Base-by-base conservation (phyloP, 495 filamentous ascomycete species). In the Neurospora africana region DNA sequence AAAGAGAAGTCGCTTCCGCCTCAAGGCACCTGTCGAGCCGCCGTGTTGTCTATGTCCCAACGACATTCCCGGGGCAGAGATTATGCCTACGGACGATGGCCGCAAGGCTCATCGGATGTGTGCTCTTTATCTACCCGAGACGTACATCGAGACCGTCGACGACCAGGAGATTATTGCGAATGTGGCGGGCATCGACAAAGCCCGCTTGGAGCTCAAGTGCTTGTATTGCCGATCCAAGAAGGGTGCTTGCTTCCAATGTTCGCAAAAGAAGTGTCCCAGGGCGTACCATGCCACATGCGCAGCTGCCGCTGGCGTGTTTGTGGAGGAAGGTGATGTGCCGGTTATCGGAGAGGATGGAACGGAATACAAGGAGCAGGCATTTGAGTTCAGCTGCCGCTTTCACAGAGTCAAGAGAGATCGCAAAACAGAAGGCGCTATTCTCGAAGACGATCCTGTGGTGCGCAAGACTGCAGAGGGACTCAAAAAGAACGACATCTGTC, bases 201-300 rank as follows among this genome's bases (percentile, higher is more conserved):
- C 90, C 72, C 91, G 95, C 13, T 81, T 95, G 76, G 93, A 95
- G 10, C 88, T 98, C 71, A 97, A 94, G 79, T 99, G 95, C 81
- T 89, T 94, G 68, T 97, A 93, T 81, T 99, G 95, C 78, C 92
- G 93, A 41, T 95, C 93, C 68, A 95, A 93, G 78, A 93, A 91
- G 73, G 95, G 95, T 36, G 92, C 94, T 19, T 97, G 94, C 81
- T 97, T 99, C 84, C 95, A 99, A 80, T 99, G 95, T 83, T 95
- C 93, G 8, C 90, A 91, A 72, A 95, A 93, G 84, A 98, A 97
- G 80, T 99, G 95, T 79, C 91, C 91, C 33, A 86, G 95, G 72
- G 90, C 96, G 4, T 99, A 97, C 79, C 95, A 99, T 80, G 93
- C 94, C 3, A 98, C 93, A 17, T 99, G 95, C 77, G 95, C 95